A percentile compares a stretch with the other conserved stretches of the same genome.
Evolutionary conservation across 176 grass and related monocot genomes (phyloP).

Genomic region (Musa beccarii): DNA sequence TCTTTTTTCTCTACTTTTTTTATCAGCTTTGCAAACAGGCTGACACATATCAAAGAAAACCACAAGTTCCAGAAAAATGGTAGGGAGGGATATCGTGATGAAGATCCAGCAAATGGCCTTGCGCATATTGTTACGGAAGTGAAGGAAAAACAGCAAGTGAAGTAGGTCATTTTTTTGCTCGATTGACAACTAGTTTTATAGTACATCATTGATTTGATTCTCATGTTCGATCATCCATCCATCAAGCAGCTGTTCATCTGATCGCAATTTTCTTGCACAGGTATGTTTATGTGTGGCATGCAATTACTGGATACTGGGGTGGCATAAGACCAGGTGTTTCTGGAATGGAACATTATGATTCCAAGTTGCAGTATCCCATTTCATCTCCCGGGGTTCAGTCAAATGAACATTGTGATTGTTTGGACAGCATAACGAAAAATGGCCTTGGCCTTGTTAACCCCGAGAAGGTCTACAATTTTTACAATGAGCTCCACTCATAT

Average conservation of each 20-base stretch:
- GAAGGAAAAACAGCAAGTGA: slow-evolving; percentile 58
- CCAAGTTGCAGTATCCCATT: slow-evolving; percentile 59
- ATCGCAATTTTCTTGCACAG: slow-evolving; percentile 20
- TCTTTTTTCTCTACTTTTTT: slow-evolving; percentile 11
- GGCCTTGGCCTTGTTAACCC: slow-evolving; percentile 77
- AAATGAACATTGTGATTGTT: slow-evolving; percentile 40
- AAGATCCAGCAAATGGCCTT: slow-evolving; percentile 55
- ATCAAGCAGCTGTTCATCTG: background rate
- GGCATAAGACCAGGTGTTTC: slow-evolving; percentile 40
- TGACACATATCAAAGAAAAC: slow-evolving; percentile 90
- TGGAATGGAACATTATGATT: slow-evolving; percentile 59
- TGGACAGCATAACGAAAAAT: slow-evolving; percentile 50
- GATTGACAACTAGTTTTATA: background rate
- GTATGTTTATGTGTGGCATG: slow-evolving; percentile 76
- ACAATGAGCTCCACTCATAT: slow-evolving; percentile 73
- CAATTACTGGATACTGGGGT: slow-evolving; percentile 91
- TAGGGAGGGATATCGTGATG: slow-evolving; percentile 43
- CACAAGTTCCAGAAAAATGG: slow-evolving; percentile 75
- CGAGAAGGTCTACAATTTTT: slow-evolving; percentile 59
- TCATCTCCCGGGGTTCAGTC: slow-evolving; percentile 47
- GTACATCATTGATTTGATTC: background rate
- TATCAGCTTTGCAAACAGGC: slow-evolving; percentile 72
- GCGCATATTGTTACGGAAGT: slow-evolving; percentile 46
- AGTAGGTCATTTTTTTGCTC: slow-evolving; percentile 30
- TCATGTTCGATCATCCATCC: background rate